Base-by-base conservation (phyloP, 2,329 filamentous ascomycete genomes). In the Fusarium sp. region DNA sequence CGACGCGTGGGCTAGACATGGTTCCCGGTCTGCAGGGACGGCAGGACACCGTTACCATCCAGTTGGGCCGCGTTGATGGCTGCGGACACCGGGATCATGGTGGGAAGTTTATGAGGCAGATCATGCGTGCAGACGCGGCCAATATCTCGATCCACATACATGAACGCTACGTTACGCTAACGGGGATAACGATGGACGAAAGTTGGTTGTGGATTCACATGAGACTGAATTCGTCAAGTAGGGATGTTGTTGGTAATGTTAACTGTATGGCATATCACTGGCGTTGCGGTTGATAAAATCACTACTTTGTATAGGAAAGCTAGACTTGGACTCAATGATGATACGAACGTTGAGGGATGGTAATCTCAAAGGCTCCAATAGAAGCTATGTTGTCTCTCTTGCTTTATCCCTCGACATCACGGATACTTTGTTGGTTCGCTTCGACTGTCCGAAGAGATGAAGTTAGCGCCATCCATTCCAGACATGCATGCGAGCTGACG, bases 211-310 rank as follows among this genome's bases (percentile, higher is more conserved):
- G 43, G 61, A 50, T 65, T 57, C 8, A 22, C 7, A 17, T n/a
- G 35, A 20, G 38, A 54, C 15, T 68, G 15, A 45, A 54, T 38
- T 17, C 22, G 30, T 32, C 11, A 12, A 17, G 45, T 33, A 35
- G 33, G 11, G 56, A 50, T 69, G 66, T 43, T 40, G 60, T 61
- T 37, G 65, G 30, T 43, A 58, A 68, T 30, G 33, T 60, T 59
- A 27, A 40, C 61, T 43, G 57, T 32, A 69, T 27, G 15, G 71
- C 71, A 73, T 73, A 60, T 73, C n/a, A 63, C 43, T 40, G 71
- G 71, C 72, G 72, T 74, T 75, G 64, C 8, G 67, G 63, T 25
- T 70, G 30, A 35, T 56, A 35, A 27, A 22, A 61, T 69, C 65
- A 43, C 11, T 30, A 66, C 45, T 38, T 27, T 38, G 54, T 52